Evolutionary conservation across 1,284 basidiomycete species (phyloP).

Genomic region (Rhodotorula sp.): DNA sequence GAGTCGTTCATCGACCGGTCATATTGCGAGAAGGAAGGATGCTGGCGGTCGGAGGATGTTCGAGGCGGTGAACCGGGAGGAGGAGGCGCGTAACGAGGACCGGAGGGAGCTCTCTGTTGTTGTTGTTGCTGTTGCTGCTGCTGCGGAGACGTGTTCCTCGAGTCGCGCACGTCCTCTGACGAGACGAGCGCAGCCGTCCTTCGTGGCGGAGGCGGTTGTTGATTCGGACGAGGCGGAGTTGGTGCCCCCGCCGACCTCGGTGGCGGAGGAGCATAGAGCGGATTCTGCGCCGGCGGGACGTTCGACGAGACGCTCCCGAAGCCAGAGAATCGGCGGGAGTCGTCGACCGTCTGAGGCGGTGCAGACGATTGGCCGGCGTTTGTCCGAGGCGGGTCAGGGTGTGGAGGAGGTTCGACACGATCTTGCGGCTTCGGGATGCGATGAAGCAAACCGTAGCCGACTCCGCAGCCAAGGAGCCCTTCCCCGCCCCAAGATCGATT

Average conservation of each 20-base stretch:
- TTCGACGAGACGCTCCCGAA: conserved; percentile 12
- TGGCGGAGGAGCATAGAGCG: conserved; percentile 6
- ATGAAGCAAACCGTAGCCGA: conserved; percentile 78
- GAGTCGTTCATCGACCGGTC: neutral
- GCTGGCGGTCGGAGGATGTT: neutral
- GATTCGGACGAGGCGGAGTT: neutral
- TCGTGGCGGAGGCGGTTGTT: neutral
- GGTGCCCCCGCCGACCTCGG: neutral
- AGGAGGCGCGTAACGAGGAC: neutral
- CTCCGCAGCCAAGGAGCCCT: conserved; percentile 87
- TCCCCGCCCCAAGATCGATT: conserved; percentile 96
- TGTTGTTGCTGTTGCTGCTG: neutral
- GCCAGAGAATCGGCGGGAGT: neutral
- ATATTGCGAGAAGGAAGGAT: conserved; percentile 13
- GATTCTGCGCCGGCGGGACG: neutral
- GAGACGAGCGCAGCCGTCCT: conserved; percentile 15
- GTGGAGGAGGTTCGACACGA: conserved; percentile 1
- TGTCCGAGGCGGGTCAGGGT: neutral
- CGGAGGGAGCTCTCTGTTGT: too few relatives aligned
- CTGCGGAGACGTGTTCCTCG: too few relatives aligned
- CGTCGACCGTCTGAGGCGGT: neutral
- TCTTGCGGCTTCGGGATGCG: conserved; percentile 66
- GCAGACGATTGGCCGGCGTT: neutral
- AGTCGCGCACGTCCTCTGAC: too few relatives aligned
- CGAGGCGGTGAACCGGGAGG: too few relatives aligned